A percentile compares a stretch with the other conserved stretches of the same genome.
phyloP scores from a whole-genome alignment of 2,329 filamentous ascomycete genomes.

The Erysiphe pulchra region DNA sequence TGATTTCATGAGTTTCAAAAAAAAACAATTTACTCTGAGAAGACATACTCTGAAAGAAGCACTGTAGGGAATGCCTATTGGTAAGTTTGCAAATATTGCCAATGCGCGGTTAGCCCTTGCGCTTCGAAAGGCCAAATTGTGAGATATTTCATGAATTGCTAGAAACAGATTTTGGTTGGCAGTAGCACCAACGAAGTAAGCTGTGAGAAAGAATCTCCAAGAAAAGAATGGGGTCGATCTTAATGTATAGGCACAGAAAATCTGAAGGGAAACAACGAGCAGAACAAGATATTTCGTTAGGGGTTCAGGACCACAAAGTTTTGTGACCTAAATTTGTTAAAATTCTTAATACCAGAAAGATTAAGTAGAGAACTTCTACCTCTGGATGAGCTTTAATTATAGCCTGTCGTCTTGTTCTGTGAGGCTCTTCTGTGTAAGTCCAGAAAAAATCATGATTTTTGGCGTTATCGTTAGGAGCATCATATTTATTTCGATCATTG shows the following conservation, averaged over 20 bases:
- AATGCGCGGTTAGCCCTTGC: constrained; percentile 58
- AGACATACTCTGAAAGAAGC: constrained; percentile 62
- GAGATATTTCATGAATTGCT: constrained; percentile 94
- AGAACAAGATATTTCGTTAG: constrained; percentile 84
- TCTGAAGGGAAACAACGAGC: constrained; percentile 59
- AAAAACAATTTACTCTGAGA: background rate
- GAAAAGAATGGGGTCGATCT: constrained; percentile 57
- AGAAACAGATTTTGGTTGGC: constrained; percentile 97
- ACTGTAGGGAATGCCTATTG: constrained; percentile 87
- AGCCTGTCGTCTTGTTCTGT: constrained; percentile 65
- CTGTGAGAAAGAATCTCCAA: constrained; percentile 61
- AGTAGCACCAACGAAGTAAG: constrained; percentile 80
- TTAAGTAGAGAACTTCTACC: constrained; percentile 20
- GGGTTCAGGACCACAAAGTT: constrained; percentile 88
- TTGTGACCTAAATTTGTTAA: constrained; percentile 43
- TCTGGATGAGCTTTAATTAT: constrained; percentile 98
- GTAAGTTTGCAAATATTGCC: constrained; percentile 82
- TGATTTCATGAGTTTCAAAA: constrained; percentile 6
- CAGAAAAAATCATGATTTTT: constrained; percentile 48
- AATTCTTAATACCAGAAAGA: background rate
- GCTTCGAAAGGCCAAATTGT: constrained; percentile 82
- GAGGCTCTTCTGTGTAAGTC: constrained; percentile 97
- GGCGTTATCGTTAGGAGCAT: too few species aligned
- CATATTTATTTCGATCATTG: too few species aligned
- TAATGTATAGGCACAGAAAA: constrained; percentile 52